Base-by-base conservation (phyloP, 805 yeast genomes). In the Debaryomyces hansenii region DNA sequence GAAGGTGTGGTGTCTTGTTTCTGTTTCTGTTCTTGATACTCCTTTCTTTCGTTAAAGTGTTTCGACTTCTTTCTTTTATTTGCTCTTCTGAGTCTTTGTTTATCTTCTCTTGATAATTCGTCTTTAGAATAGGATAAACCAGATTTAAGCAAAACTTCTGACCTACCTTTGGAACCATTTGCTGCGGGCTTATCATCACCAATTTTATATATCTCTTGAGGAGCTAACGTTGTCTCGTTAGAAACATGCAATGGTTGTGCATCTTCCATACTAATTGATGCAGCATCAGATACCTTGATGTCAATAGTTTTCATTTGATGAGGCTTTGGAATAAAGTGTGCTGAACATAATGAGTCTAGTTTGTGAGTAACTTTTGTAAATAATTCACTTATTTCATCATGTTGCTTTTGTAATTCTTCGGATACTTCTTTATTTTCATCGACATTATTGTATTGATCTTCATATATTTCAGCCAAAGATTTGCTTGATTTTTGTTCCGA, bases 301-400 rank as follows among this genome's bases (percentile, higher is more conserved):
- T 87, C 90, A 51, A 92, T 70, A 18, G 84, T 70, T 56, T 88
- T 86, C 54, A 58, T 63, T 63, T 87, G 84, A 33, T 87, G 82
- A 14, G 96, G 96, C 66, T 86, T 88, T 42, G 99, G 99, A 50
- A 90, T 79, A 71, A 86, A 94, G 63, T 90, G 95, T 52, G 97
- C 96, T n/a, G 97, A 90, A 42, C 95, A 83, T 46, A 92, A 74
- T 4, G 97, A 83, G 65, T 94, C 98, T 41, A 92, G 78, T 55
- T 85, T 86, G 58, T 85, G 83, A 41, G 78, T 75, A 31, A 92
- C 72, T 10, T 71, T 71, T 38, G 77, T 76, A 60, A 81, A 90
- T 47, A 92, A 60, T 31, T 76, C 82, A 12, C 78, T 70, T 44
- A 94, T 84, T 63, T 91, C 97, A 48, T 82, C 79, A 63, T 94